Evolutionary conservation across 192 early-diverging fungal species (phyloP).

Genomic region (Entomortierella lignicola): DNA sequence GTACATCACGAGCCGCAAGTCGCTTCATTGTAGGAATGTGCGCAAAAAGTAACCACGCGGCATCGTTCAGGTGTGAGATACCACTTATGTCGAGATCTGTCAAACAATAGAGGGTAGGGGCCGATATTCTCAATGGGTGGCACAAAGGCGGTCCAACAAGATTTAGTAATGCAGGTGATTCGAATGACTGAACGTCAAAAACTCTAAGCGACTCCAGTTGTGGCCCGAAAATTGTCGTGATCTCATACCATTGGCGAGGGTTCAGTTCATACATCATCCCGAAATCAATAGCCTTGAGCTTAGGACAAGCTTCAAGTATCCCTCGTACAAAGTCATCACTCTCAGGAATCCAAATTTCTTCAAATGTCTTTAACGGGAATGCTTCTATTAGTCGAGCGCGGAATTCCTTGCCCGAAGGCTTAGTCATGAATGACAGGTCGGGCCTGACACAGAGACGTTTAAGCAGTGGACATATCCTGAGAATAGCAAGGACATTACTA

Average conservation of each 20-base stretch:
- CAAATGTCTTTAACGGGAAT: neutral
- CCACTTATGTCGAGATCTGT: conserved; percentile 12
- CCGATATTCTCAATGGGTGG: neutral
- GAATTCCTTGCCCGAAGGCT: neutral
- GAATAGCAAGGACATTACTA: neutral
- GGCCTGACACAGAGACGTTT: neutral
- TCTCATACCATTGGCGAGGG: neutral
- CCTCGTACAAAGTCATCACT: neutral
- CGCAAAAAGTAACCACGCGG: neutral
- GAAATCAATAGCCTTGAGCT: conserved; percentile 4
- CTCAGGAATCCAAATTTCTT: neutral
- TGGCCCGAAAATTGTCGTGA: neutral
- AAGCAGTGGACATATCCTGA: conserved; percentile 1
- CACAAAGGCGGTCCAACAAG: conserved; percentile 7
- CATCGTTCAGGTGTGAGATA: neutral
- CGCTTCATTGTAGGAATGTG: conserved; percentile 1
- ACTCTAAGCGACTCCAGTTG: conserved; percentile 14
- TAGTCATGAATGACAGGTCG: neutral
- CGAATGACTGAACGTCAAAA: neutral
- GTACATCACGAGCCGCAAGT: neutral
- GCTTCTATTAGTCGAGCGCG: neutral
- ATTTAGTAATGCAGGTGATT: neutral
- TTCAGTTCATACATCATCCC: conserved; percentile 3
- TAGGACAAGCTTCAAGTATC: conserved; percentile 4
- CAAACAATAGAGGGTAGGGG: neutral